phyloP scores from a whole-genome alignment of 2,329 filamentous ascomycete genomes.

The Neopestalotiopsis sp. region DNA sequence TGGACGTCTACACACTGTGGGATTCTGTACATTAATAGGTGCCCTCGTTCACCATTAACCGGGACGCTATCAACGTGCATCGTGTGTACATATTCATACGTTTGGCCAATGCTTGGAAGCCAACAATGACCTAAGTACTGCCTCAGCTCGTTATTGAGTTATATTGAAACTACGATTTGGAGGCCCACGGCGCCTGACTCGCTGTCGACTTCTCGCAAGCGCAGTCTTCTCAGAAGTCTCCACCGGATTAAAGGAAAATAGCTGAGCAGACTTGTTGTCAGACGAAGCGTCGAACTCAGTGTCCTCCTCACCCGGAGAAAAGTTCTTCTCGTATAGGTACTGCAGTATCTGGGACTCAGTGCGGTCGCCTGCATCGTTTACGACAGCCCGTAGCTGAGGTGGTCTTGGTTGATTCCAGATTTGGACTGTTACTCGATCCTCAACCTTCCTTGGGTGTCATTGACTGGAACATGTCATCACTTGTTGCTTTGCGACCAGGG shows the following conservation, averaged over 20 bases:
- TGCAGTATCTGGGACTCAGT: background rate
- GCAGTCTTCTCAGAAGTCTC: background rate
- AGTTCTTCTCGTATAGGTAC: background rate
- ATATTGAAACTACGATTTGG: background rate
- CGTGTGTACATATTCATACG: background rate
- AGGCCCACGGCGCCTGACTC: background rate
- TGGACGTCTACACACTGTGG: background rate
- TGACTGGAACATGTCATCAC: constrained; percentile 47
- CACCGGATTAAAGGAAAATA: no score
- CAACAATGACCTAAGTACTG: background rate
- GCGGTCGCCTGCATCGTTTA: background rate
- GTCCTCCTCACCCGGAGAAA: background rate
- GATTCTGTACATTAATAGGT: background rate
- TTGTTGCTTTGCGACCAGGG: constrained; percentile 44
- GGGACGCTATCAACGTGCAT: background rate
- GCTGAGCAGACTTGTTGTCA: no score
- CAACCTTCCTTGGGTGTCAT: constrained; percentile 9
- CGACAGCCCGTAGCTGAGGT: background rate
- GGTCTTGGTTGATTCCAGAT: background rate
- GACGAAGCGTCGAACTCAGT: background rate
- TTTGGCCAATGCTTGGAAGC: background rate
- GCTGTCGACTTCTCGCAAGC: constrained; percentile 19
- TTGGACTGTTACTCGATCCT: background rate
- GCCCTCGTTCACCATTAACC: background rate
- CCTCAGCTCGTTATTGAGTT: background rate